A percentile compares a stretch with the other conserved stretches of the same genome.
These are phyloP conservation scores for Chlorophyllum brunneum DNA, from an alignment of 768 basidiomycete genomes.

Conservation along the genomic window DNA sequence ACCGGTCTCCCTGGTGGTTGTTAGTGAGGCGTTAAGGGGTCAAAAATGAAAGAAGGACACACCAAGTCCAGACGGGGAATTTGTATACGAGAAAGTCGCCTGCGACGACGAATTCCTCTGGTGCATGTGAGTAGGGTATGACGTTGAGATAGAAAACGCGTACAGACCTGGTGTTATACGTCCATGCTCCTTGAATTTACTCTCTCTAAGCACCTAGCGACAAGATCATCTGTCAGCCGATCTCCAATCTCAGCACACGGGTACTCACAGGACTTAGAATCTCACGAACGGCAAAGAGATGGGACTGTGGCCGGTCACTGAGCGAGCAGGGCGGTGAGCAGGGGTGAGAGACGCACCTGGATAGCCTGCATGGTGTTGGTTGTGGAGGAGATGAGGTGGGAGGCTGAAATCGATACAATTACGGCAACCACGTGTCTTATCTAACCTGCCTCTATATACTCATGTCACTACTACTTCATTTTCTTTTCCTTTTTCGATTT, in stretches of 20 bases:
- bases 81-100: slow-evolving; percentile 98
- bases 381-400: slow-evolving; percentile 17
- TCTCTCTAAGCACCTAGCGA: slow-evolving; percentile 86
- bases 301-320: slow-evolving; percentile 51
- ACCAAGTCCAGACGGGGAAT: slow-evolving; percentile 99
- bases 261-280: slow-evolving; percentile 81
- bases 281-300: slow-evolving; percentile 91
- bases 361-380: slow-evolving; percentile 35
- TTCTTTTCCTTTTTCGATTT: slow-evolving; percentile 18
- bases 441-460: neutral
- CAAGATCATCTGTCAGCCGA: slow-evolving; percentile 27
- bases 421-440: slow-evolving; percentile 9
- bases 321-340: neutral
- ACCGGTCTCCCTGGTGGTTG: slow-evolving; percentile 79
- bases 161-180: slow-evolving; percentile 86
- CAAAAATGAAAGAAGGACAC: slow-evolving; percentile 22
- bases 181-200: slow-evolving; percentile 99
- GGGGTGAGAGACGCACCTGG: slow-evolving; percentile 25
- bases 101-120: slow-evolving; percentile 97
- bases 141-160: slow-evolving; percentile 6
- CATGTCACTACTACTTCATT: slow-evolving; percentile 1
- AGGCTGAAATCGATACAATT: slow-evolving; percentile 12
- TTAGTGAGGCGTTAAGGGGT: neutral
- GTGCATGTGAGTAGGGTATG: slow-evolving; percentile 11
- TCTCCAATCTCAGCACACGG: slow-evolving; percentile 17